Conservation (phyloP, 108 stramenopile genomes). For the Bacterosira constricta region DNA sequence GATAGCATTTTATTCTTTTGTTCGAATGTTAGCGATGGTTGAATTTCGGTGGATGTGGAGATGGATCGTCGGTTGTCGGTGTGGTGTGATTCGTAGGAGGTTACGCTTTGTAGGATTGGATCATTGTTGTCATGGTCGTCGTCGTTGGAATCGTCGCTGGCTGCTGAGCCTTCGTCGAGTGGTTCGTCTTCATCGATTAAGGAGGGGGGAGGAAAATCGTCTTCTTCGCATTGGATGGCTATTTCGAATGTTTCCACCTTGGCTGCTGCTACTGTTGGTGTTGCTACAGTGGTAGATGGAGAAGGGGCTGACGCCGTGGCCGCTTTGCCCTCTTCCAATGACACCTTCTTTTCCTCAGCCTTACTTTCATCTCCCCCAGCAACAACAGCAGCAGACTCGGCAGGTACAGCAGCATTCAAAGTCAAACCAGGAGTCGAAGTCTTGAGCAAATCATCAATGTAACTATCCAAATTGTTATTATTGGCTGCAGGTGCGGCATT, state of each 20-base stretch:
- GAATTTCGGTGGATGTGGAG: too few relatives aligned
- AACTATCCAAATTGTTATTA: slow-evolving; percentile 71
- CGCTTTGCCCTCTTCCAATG: neutral
- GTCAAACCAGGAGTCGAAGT: slow-evolving; percentile 34
- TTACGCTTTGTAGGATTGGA: too few relatives aligned
- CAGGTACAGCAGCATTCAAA: slow-evolving; percentile 24
- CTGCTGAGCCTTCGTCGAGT: neutral
- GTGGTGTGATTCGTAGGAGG: too few relatives aligned
- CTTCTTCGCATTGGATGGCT: slow-evolving; percentile 75
- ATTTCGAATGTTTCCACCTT: slow-evolving; percentile 73
- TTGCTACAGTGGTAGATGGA: neutral
- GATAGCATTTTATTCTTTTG: slow-evolving; percentile 60
- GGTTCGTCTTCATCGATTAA: slow-evolving; percentile 56
- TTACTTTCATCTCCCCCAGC: slow-evolving; percentile 2
- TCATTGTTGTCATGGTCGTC: slow-evolving; percentile 14
- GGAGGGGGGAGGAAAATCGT: slow-evolving; percentile 70
- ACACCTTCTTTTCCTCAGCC: neutral
- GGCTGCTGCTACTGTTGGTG: neutral
- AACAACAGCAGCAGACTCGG: neutral
- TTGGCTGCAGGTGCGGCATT: neutral
- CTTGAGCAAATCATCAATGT: slow-evolving; percentile 78
- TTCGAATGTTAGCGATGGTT: too few relatives aligned
- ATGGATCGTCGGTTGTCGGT: too few relatives aligned
- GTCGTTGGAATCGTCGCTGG: slow-evolving; percentile 4
- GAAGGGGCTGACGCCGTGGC: neutral